phyloP scores from a whole-genome alignment of 345 rosid species.

The Dipteronia dyeriana region DNA sequence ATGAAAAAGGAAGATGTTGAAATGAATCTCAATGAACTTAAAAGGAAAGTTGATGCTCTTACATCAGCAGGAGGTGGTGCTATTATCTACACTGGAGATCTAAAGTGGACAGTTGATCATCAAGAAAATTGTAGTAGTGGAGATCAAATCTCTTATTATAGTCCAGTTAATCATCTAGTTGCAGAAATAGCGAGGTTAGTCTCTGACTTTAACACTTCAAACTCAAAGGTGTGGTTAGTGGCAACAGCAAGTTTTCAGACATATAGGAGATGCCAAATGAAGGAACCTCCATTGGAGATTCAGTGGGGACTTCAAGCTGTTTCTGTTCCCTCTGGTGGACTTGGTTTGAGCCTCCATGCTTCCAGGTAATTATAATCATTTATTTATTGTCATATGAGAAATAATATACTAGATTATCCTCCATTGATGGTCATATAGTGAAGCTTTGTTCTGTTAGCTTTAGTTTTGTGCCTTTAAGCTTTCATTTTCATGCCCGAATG shows the following conservation, averaged over 20 bases:
- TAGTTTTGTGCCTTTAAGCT: constrained; percentile 3
- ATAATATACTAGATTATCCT: background rate
- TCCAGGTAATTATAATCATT: constrained; percentile 50
- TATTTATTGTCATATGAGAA: too few relatives aligned
- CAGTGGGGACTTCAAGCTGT: constrained; percentile 88
- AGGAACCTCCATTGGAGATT: constrained; percentile 75
- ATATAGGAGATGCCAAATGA: constrained; percentile 81
- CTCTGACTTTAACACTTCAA: constrained; percentile 37
- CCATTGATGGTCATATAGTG: constrained; percentile 18
- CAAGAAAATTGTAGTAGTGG: constrained; percentile 20
- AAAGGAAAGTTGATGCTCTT: constrained; percentile 56
- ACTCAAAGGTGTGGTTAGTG: constrained; percentile 63
- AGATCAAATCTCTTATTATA: constrained; percentile 34
- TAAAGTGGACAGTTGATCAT: constrained; percentile 63
- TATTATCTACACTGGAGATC: constrained; percentile 77
- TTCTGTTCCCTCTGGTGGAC: constrained; percentile 79
- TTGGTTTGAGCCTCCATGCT: constrained; percentile 73
- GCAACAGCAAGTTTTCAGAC: constrained; percentile 79
- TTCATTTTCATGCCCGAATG: constrained; percentile 26
- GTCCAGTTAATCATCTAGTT: constrained; percentile 64
- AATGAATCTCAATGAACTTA: constrained; percentile 53
- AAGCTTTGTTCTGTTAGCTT: constrained; percentile 23
- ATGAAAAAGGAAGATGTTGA: constrained; percentile 72
- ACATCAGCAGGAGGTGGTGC: constrained; percentile 53
- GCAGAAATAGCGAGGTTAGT: constrained; percentile 63